Base-by-base conservation (phyloP, 164 flowering plant genomes). In the Macadamia tetraphylla region DNA sequence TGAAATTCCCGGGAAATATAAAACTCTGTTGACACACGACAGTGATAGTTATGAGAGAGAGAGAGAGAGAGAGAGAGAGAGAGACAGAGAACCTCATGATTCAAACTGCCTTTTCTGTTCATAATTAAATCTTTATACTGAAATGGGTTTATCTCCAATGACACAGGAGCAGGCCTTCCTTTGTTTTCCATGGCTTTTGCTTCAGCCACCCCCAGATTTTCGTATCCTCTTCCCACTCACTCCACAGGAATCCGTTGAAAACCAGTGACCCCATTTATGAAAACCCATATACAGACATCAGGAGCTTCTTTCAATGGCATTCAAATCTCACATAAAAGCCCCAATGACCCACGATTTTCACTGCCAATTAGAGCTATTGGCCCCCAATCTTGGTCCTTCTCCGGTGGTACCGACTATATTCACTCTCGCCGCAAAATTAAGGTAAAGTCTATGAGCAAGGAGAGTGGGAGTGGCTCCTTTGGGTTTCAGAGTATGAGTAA, bases 401-500 rank as follows among this genome's bases (percentile, higher is more conserved):
- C 66, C 4, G 23, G 78, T 75, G 85, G 65, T 65, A 42, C 73
- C 58, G 57, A 58, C 0, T 65, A 73, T 46, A 48, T 6, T 30
- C 58, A 69, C 67, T 60, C 71, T 2, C 29, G 6, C 14, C 60
- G 78, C n/a, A 66, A 42, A 13, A 29, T 86, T 70, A 14, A 9
- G 15, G 76, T 65, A 6, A 81, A 78, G 13, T 76, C 90, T 1
- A 18, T 58, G 57, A 73, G 68, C 7, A 29, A 81, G 1, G 78
- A 71, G 5, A 71, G 73, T 44, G 76, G 78, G 10, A 60, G 30
- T 9, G 30, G 80, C 44, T 71, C 91, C 9, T 31, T 81, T 1
- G n/a, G 72, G 62, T 66, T 75, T 44, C 82, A 71, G 78, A 83
- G 60, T 42, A 90, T 87, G 64, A 63, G 86, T 73, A n/a, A 29